Evolutionary conservation across 73 alveolate genomes (phyloP).

Genomic region (Paramecium caudatum): DNA sequence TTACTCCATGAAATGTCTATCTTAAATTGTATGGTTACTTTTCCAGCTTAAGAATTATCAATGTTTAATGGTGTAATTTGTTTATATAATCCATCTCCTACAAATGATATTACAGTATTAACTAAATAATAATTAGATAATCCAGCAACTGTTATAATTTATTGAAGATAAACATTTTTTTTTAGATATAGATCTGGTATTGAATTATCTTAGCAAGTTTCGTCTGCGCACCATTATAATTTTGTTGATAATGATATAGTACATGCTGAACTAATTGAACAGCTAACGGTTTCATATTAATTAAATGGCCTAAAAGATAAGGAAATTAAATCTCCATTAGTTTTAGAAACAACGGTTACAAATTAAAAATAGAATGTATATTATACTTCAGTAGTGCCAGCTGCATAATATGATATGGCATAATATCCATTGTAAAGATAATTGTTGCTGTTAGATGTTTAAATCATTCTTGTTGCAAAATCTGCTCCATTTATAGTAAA

Average conservation of each 20-base stretch:
- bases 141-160: not conserved
- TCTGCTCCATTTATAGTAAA: not conserved
- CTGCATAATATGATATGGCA: not conserved
- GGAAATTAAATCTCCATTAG: not conserved
- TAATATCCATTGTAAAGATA: not conserved
- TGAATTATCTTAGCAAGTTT: not conserved
- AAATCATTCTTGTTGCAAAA: not conserved
- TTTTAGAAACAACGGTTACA: not conserved
- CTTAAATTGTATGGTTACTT: not conserved
- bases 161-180: too few relatives aligned
- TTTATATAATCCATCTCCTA: not conserved
- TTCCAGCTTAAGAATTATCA: not conserved
- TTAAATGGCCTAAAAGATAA: not conserved
- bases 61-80: not conserved
- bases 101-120: not conserved
- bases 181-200: not conserved
- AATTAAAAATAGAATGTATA: not conserved
- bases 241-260: not conserved
- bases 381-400: not conserved
- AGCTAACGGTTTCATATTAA: not conserved
- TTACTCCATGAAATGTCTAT: slow-evolving; percentile 3
- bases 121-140: not conserved
- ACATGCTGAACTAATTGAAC: not conserved
- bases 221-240: not conserved
- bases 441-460: not conserved